Evolutionary conservation across 257 asterid genomes (phyloP), one percentile per base, ranked within the genome.

Genomic region (Nicotiana knightiana): DNA sequence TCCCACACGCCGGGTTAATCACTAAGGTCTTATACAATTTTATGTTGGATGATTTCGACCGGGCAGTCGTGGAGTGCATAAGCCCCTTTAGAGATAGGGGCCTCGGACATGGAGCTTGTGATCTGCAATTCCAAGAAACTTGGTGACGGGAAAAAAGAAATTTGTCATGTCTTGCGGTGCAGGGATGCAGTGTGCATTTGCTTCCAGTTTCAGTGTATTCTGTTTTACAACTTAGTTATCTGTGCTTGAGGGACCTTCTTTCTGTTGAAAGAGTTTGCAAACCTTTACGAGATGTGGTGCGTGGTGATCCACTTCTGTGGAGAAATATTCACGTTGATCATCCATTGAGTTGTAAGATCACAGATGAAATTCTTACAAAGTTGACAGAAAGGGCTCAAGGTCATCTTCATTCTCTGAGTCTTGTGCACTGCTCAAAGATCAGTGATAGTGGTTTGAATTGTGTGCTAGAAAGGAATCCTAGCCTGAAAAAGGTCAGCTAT

Each of bases 181-280:
- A 21, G 24, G 43, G 79, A 43, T 43, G 11, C 51, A 43, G 51
- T 43, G 51, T 43, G 62, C 43, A 26, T 24, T 46, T 71, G 79
- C 79, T 51, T 75, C 39, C 79, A 24, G 39, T 71, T 71, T 54
- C 61, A 24, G 61, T 71, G 39, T 46, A 46, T 24, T 46, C 8
- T 73, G 30, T 21, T 21, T 21, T 21, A 21, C 24, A 21, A 21
- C 91, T 93, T 81, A 84, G 88, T 79, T 87, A 88, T 88, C 91
- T 95, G 61, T 90, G 89, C 24, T 83, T 90, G 79, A 78, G 65
- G 82, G 97, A 95, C 84, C 95, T 93, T 57, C 89, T 93, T 39
- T 82, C 93, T 28, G 82, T 93, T 35, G 97, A 91, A 89, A 82
- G 86, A 84, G 98, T 93, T 82, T 95, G 97, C 90, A 93, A 87